Percentiles rank a stretch among this genome's conserved stretches.
Conservation (phyloP, 176 grass and related monocot genomes). For the Leersia perrieri region DNA sequence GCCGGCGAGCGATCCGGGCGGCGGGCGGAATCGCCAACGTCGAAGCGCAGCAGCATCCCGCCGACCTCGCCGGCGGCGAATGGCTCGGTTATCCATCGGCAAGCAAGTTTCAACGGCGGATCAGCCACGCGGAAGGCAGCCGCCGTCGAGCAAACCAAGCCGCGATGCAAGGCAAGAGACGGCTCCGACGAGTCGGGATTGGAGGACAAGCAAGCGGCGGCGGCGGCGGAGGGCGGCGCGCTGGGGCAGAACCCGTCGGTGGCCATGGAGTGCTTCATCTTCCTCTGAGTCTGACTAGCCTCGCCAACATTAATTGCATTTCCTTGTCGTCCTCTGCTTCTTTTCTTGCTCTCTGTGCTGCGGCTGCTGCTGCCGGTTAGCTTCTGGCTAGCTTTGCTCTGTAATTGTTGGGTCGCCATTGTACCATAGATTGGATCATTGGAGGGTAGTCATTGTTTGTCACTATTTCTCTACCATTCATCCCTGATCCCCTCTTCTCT, state of each 20-base stretch:
- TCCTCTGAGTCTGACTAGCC: conserved; percentile 41
- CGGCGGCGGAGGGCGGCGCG: background rate
- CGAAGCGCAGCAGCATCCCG: conserved; percentile 7
- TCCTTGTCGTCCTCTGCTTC: background rate
- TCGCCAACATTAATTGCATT: too few species aligned
- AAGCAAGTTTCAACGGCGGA: background rate
- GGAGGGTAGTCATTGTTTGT: background rate
- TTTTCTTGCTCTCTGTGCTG: background rate
- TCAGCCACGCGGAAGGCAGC: background rate
- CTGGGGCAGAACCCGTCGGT: conserved; percentile 46
- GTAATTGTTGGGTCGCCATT: background rate
- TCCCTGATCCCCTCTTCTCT: too few species aligned
- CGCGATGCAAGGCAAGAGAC: background rate
- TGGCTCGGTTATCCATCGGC: background rate
- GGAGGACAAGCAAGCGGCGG: background rate
- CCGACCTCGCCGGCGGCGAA: conserved; percentile 6
- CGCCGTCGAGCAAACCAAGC: conserved; percentile 18
- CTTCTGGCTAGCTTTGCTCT: background rate
- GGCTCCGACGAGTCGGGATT: background rate
- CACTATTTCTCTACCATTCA: background rate
- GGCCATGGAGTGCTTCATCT: conserved; percentile 74
- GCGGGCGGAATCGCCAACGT: conserved; percentile 33
- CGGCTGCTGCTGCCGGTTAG: background rate
- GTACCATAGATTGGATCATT: background rate
- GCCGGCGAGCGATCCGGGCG: conserved; percentile 40